These are phyloP conservation scores for Fragosphaeria purpurea DNA, from an alignment of 2,329 filamentous ascomycete genomes.

Conservation along the genomic window DNA sequence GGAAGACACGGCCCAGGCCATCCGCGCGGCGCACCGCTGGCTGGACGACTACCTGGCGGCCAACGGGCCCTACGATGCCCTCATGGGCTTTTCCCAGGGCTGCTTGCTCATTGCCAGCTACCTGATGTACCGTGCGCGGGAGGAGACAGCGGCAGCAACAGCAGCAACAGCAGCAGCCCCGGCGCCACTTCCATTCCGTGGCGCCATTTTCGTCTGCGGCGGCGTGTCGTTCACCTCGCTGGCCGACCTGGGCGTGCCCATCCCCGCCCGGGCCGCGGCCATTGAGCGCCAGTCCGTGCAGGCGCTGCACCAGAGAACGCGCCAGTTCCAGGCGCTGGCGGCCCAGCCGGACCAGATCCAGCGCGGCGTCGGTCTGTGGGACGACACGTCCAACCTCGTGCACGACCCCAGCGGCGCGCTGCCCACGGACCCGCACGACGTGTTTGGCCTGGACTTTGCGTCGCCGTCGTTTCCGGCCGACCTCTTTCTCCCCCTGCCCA, in stretches of 20 bases:
- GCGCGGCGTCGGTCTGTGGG: constrained; percentile 24
- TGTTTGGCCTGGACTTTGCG: constrained; percentile 26
- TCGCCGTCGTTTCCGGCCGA: constrained; percentile 19
- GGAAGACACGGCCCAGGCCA: constrained; percentile 17
- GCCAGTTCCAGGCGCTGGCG: constrained; percentile 16
- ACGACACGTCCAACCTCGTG: constrained; percentile 21
- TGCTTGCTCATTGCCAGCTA: constrained; percentile 29
- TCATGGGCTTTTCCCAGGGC: constrained; percentile 29
- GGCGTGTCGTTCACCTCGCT: constrained; percentile 25
- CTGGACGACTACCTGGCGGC: constrained; percentile 23
- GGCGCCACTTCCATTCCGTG: constrained; percentile 23
- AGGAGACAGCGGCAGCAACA: constrained; percentile 10
- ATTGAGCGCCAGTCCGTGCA: constrained; percentile 18
- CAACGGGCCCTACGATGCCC: constrained; percentile 25
- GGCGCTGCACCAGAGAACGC: constrained; percentile 19
- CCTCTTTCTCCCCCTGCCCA: constrained; percentile 23
- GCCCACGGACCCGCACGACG: constrained; percentile 18
- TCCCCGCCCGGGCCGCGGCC: constrained; percentile 22
- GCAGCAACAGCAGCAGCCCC: constrained; percentile 7
- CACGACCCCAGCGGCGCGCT: constrained; percentile 19
- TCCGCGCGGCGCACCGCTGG: constrained; percentile 25
- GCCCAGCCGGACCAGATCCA: constrained; percentile 18
- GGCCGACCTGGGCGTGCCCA: constrained; percentile 24
- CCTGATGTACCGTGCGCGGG: constrained; percentile 27
- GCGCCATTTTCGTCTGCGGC: constrained; percentile 31